phyloP scores from a whole-genome alignment of 2,329 filamentous ascomycete genomes.

The Penicillium sp. region DNA sequence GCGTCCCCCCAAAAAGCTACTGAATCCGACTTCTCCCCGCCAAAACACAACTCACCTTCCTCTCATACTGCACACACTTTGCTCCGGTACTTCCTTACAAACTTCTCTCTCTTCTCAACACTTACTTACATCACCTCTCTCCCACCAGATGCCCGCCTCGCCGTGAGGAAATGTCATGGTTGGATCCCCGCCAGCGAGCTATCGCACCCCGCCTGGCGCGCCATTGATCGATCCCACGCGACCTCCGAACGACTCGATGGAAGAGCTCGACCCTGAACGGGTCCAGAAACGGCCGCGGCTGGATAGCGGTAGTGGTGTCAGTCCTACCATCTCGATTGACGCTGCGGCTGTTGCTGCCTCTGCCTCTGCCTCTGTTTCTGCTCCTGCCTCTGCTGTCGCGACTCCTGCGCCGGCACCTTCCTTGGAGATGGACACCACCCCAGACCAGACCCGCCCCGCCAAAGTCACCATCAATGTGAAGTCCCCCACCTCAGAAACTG shows the following conservation, averaged over 20 bases:
- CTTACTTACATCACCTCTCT: constrained; percentile 5
- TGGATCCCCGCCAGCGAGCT: constrained; percentile 54
- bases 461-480: constrained; percentile 58
- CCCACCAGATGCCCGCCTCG: not conserved
- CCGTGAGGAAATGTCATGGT: constrained; percentile 50
- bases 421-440: constrained; percentile 36
- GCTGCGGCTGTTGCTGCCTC: constrained; percentile 20
- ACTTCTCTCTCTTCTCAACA: not conserved
- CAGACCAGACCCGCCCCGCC: constrained; percentile 44
- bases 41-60: constrained; percentile 2
- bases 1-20: constrained; percentile 30
- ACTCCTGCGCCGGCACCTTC: constrained; percentile 37
- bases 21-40: constrained; percentile 1
- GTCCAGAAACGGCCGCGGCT: constrained; percentile 56
- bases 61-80: constrained; percentile 9
- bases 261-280: constrained; percentile 46
- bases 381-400: constrained; percentile 30
- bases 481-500: constrained; percentile 38
- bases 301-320: constrained; percentile 50
- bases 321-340: constrained; percentile 43
- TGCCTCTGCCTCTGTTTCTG: constrained; percentile 34
- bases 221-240: constrained; percentile 39
- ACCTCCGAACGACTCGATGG: constrained; percentile 46
- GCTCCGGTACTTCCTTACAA: not conserved
- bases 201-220: constrained; percentile 49